These are phyloP conservation scores for Rosa lucieae DNA, from an alignment of 306 rosid genomes.

Conservation along the genomic window DNA sequence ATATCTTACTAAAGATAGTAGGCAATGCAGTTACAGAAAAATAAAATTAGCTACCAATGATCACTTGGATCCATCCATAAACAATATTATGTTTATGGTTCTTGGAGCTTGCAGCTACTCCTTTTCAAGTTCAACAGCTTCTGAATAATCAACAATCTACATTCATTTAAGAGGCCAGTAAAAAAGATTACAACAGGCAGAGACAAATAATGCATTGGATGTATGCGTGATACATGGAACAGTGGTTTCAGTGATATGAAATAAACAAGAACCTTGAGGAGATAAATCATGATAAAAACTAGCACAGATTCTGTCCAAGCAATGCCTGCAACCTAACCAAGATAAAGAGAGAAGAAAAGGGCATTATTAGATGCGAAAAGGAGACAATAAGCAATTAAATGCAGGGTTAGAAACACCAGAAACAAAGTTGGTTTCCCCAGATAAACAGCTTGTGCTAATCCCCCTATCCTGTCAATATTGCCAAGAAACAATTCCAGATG, in stretches of 20 bases:
- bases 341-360: constrained; percentile 38
- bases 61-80: constrained; percentile 48
- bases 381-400: constrained; percentile 29
- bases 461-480: constrained; percentile 29
- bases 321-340: constrained; percentile 55
- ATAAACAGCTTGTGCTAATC: constrained; percentile 26
- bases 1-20: constrained; percentile 20
- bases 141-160: constrained; percentile 56
- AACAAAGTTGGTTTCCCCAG: constrained; percentile 26
- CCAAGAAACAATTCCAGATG: constrained; percentile 23
- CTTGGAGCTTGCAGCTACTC: constrained; percentile 41
- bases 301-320: constrained; percentile 44
- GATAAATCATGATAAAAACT: constrained; percentile 27
- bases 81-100: constrained; percentile 46
- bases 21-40: constrained; percentile 23
- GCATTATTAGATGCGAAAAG: constrained; percentile 13
- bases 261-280: constrained; percentile 39
- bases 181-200: constrained; percentile 38
- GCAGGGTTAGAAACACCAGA: constrained; percentile 42
- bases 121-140: constrained; percentile 52
- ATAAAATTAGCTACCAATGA: constrained; percentile 39
- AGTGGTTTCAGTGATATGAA: not conserved
- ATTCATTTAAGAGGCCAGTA: constrained; percentile 37
- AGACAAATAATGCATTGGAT: constrained; percentile 23
- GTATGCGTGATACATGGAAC: constrained; percentile 22